phyloP scores from a whole-genome alignment of 78 protist genomes.

The Guillardia theta region DNA sequence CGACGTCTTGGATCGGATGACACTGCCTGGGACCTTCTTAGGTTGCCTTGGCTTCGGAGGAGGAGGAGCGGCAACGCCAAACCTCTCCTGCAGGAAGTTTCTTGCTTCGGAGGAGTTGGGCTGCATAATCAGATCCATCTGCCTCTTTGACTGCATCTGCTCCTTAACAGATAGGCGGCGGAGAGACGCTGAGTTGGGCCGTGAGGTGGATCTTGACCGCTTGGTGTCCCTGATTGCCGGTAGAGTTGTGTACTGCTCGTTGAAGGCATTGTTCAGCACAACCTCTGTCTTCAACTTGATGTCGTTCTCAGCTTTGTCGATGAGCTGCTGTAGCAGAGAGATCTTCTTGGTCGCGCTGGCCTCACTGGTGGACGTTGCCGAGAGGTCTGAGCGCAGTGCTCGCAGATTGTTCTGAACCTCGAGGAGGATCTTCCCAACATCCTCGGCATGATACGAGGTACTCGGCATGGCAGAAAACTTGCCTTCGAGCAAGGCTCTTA shows the following conservation, averaged over 20 bases:
- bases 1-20: neutral
- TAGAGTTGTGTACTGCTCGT: neutral
- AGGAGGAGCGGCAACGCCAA: neutral
- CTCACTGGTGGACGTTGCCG: too few species aligned
- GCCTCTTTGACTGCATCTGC: neutral
- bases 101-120: neutral
- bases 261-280: neutral
- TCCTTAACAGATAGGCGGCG: neutral
- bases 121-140: neutral
- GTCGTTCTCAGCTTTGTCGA: neutral
- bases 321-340: neutral
- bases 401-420: neutral
- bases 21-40: neutral
- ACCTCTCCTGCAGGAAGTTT: neutral
- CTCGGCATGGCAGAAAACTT: too few species aligned
- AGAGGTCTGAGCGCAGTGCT: neutral
- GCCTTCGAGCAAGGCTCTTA: too few species aligned
- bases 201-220: neutral
- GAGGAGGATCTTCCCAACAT: constrained; percentile 16
- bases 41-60: neutral
- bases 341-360: neutral
- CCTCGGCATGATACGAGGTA: constrained; percentile 17
- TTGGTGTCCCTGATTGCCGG: neutral
- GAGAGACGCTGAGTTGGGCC: neutral
- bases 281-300: neutral